Percentiles rank a stretch among this genome's conserved stretches.
phyloP scores from a whole-genome alignment of 345 rosid genomes.

The Cardamine occulta region DNA sequence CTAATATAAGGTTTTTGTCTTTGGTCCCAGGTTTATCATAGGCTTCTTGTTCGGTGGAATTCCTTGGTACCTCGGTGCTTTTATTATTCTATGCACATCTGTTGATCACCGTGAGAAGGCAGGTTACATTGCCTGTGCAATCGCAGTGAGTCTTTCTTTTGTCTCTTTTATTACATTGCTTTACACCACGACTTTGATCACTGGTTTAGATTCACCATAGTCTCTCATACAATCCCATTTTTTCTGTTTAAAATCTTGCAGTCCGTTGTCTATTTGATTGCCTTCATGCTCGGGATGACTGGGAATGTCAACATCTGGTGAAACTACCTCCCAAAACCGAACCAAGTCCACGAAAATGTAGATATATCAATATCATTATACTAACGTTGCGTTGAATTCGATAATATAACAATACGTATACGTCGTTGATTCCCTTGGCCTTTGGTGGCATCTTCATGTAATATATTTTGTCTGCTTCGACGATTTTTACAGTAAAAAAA shows the following conservation, averaged over 20 bases:
- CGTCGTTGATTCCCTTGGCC: conserved; percentile 24
- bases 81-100: conserved; percentile 55
- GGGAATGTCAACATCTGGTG: conserved; percentile 60
- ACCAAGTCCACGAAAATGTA: conserved; percentile 1
- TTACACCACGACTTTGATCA: background rate
- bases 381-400: background rate
- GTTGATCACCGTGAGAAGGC: conserved; percentile 83
- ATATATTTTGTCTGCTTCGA: conserved; percentile 7
- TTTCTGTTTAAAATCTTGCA: conserved; percentile 39
- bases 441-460: conserved; percentile 23
- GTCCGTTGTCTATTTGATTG: conserved; percentile 65
- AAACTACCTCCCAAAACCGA: background rate
- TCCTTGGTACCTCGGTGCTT: conserved; percentile 85
- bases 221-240: conserved; percentile 6
- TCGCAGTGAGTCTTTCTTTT: conserved; percentile 59
- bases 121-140: conserved; percentile 78
- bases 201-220: background rate
- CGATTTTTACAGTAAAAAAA: background rate
- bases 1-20: conserved; percentile 4
- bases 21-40: conserved; percentile 58
- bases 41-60: conserved; percentile 89
- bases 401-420: background rate
- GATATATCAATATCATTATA: background rate
- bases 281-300: conserved; percentile 60
- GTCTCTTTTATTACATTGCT: conserved; percentile 7